Conservation (phyloP, 2,329 filamentous ascomycete species). For the Immersiporthe knoxdaviesiana region DNA sequence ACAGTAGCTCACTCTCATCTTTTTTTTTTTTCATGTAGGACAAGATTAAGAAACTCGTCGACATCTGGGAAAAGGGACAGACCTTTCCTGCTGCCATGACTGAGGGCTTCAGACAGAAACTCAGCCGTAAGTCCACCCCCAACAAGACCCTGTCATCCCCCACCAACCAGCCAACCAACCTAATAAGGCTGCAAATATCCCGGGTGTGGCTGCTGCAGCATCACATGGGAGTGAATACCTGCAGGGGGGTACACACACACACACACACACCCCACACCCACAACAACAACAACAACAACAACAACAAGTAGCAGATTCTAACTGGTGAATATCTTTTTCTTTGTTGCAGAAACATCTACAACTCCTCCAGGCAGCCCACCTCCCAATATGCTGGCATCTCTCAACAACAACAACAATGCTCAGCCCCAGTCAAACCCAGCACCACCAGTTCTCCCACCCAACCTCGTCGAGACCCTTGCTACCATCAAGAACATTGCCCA, state of each 20-base stretch:
- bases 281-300: no score
- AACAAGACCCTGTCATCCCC: not conserved
- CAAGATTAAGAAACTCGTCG: constrained; percentile 92
- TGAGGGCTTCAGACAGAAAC: constrained; percentile 77
- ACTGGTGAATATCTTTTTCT: constrained; percentile 37
- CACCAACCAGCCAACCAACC: constrained; percentile 6
- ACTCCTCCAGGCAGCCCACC: constrained; percentile 70
- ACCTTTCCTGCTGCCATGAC: constrained; percentile 87
- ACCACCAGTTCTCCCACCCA: constrained; percentile 47
- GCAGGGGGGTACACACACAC: not conserved
- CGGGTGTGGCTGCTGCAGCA: not conserved
- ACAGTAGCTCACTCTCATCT: constrained; percentile 45
- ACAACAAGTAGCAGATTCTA: constrained; percentile 45
- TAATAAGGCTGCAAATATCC: constrained; percentile 16
- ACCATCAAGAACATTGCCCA: constrained; percentile 81
- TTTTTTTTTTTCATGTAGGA: constrained; percentile 68
- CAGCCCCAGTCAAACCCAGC: constrained; percentile 41
- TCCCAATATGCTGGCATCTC: constrained; percentile 46
- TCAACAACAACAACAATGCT: constrained; percentile 35
- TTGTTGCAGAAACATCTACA: constrained; percentile 65
- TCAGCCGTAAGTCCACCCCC: constrained; percentile 48
- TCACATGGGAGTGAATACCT: not conserved
- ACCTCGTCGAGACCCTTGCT: constrained; percentile 78
- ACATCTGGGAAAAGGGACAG: constrained; percentile 96
- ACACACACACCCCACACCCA: not conserved